These are phyloP conservation scores for California macrophylla DNA, from an alignment of 441 rosid species.

Conservation along the genomic window DNA sequence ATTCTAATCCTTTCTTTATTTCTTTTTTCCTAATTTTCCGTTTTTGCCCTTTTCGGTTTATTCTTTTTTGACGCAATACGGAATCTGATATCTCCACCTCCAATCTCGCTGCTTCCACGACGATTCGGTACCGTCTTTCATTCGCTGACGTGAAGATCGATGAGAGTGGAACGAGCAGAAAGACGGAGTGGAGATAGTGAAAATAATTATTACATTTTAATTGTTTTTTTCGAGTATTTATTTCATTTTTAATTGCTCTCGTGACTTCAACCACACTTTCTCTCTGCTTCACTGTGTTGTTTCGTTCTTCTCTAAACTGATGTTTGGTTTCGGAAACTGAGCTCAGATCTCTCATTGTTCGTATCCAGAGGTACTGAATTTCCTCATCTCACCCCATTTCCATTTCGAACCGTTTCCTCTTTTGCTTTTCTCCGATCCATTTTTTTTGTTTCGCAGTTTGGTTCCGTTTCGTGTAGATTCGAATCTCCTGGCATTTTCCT, in stretches of 20 bases:
- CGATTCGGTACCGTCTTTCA: not conserved
- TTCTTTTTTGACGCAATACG: not conserved
- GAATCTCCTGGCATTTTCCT: no score
- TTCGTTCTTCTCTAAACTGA: conserved; percentile 4
- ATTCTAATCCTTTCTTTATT: not conserved
- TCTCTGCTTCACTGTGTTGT: not conserved
- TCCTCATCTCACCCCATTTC: not conserved
- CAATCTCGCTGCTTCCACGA: not conserved
- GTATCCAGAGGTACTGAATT: not conserved
- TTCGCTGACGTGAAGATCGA: not conserved
- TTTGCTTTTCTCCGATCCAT: not conserved
- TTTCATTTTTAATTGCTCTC: conserved; percentile 14
- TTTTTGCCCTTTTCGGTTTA: not conserved
- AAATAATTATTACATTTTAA: not conserved
- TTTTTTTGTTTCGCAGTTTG: not conserved
- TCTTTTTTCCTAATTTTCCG: not conserved
- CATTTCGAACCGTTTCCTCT: not conserved
- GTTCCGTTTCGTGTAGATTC: conserved; percentile 2
- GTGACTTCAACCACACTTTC: conserved; percentile 13
- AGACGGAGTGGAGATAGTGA: not conserved
- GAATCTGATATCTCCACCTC: not conserved
- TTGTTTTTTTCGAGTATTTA: not conserved
- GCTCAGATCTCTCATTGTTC: not conserved
- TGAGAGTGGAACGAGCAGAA: not conserved
- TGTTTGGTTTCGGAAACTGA: conserved; percentile 1